Base-by-base conservation (phyloP, 345 rosid species). In the Populus davidiana region DNA sequence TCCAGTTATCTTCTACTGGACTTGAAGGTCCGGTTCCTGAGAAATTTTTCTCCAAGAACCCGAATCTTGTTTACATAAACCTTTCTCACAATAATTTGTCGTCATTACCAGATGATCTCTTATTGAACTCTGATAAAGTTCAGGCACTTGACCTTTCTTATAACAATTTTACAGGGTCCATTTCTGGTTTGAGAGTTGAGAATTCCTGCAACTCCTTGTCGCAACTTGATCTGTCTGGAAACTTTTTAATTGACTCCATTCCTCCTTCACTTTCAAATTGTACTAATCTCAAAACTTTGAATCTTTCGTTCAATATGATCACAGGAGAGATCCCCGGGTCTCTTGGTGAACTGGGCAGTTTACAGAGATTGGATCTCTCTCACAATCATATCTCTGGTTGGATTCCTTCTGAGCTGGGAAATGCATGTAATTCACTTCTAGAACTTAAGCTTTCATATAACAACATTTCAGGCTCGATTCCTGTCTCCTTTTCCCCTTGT, bases 131-230 rank as follows among this genome's bases (percentile, higher is more conserved):
- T 78, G 88, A 87, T 78, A 90, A 91, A 81, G 87, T 95, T 41
- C 92, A 89, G 88, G 72, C 71, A 41, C 93, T 93, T 68, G 98
- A 93, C 78, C 86, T 95, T 18, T 95, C 99, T 29, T 80, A 80
- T 74, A 95, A 95, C 88, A 95, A 95, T 78, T 79, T 95, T n/a
- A 85, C 97, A 36, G 98, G 99, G n/a, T 79, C 93, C 1, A 89
- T 95, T 81, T 87, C 96, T 33, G 86, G 87, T 72, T 79, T 91
- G 77, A 83, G 76, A 75, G 80, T 89, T 39, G 88, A 85, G 65
- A 81, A 81, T 71, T 88, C 96, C 35, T 91, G 95, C 88, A 77
- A 79, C 78, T 88, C 93, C 72, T 81, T 95, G 82, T 71, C 86
- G 74, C 86, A 75, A 21, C 88, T 95, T 35, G 96, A 95, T 82